A percentile compares a stretch with the other conserved stretches of the same genome.
These are phyloP conservation scores for Tylopilus felleus DNA, from an alignment of 768 basidiomycete genomes.

Conservation along the genomic window DNA sequence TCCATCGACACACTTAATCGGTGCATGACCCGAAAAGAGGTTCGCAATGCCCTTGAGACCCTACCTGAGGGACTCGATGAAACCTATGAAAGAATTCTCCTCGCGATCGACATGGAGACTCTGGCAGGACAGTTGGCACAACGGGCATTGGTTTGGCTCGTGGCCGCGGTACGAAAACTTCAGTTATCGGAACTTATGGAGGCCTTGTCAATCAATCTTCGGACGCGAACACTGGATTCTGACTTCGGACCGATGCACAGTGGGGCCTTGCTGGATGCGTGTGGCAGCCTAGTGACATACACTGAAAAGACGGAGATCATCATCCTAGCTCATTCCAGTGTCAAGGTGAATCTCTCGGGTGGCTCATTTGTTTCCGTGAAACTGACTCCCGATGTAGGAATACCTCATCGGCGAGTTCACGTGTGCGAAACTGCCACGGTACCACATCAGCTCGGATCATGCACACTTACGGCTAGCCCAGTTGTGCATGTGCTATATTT, in stretches of 20 bases:
- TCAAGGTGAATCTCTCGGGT: not conserved
- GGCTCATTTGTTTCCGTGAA: not conserved
- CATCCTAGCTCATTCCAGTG: conserved; percentile 5
- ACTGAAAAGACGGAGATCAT: not conserved
- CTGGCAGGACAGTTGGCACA: not conserved
- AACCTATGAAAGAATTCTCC: conserved; percentile 5
- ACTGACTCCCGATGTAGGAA: not conserved
- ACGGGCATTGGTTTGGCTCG: conserved; percentile 1
- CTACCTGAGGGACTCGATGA: conserved; percentile 1
- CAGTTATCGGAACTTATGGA: not conserved
- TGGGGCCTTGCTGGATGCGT: conserved; percentile 4
- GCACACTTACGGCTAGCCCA: not conserved
- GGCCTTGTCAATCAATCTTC: not conserved
- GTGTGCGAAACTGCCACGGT: not conserved
- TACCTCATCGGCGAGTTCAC: not conserved
- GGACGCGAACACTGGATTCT: not conserved
- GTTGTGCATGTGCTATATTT: conserved; percentile 5
- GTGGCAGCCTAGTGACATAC: conserved; percentile 7
- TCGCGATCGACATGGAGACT: not conserved
- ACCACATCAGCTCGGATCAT: not conserved
- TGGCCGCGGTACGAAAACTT: not conserved
- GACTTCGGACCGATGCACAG: conserved; percentile 3
- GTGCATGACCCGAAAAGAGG: not conserved
- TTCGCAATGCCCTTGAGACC: not conserved
- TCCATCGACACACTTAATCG: not conserved